These are phyloP conservation scores for Penicillium fimorum DNA, from an alignment of 495 filamentous ascomycete species.

Conservation along the genomic window DNA sequence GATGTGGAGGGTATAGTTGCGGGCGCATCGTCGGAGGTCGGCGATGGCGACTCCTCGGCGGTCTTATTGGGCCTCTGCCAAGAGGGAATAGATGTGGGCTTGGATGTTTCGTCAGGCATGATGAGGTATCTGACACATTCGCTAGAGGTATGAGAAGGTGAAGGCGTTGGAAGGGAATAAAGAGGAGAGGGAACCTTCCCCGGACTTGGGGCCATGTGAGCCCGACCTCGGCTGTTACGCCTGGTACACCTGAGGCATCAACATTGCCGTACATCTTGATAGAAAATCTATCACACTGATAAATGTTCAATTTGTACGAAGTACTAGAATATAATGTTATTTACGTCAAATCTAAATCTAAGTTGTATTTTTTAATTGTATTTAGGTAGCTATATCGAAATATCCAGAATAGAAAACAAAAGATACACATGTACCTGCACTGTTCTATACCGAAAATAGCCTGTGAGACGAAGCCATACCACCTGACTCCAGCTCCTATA, in stretches of 20 bases:
- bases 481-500: background rate
- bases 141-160: background rate
- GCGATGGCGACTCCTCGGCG: constrained; percentile 28
- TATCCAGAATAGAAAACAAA: background rate
- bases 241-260: constrained; percentile 7
- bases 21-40: constrained; percentile 35
- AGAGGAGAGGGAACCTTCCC: constrained; percentile 20
- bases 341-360: background rate
- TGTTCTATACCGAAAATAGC: background rate
- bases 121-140: background rate
- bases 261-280: background rate
- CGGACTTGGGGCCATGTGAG: constrained; percentile 31
- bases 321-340: background rate
- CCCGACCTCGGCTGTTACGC: constrained; percentile 35
- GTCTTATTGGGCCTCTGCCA: constrained; percentile 43
- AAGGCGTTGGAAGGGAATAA: constrained; percentile 1
- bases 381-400: background rate
- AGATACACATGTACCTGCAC: background rate
- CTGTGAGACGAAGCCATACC: constrained; percentile 2
- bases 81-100: constrained; percentile 42
- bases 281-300: background rate
- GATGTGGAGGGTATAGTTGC: constrained; percentile 21
- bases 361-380: background rate
- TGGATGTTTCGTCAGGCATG: constrained; percentile 43
- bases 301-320: background rate